Evolutionary conservation across 1,284 basidiomycete species (phyloP).

Genomic region (Boletus sp.): DNA sequence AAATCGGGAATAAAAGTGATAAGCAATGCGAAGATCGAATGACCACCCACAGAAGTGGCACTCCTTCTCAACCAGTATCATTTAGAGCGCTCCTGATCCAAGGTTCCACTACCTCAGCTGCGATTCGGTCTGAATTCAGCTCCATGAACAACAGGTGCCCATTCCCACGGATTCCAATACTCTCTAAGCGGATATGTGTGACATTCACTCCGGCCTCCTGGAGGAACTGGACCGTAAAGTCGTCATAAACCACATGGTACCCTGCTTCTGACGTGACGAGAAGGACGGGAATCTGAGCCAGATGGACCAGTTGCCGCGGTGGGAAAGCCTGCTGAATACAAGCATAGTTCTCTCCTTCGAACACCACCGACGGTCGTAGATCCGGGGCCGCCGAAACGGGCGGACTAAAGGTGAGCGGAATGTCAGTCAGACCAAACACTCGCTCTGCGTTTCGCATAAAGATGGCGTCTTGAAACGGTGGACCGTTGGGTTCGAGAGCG

Average conservation of each 20-base stretch:
- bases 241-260: conserved; percentile 48
- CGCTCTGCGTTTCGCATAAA: conserved; percentile 39
- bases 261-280: conserved; percentile 46
- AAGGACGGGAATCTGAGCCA: conserved; percentile 42
- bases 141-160: conserved; percentile 56
- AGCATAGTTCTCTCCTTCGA: conserved; percentile 33
- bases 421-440: conserved; percentile 42
- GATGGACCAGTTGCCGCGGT: conserved; percentile 39
- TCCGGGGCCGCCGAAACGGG: conserved; percentile 37
- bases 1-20: neutral
- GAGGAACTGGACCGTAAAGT: conserved; percentile 42
- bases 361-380: conserved; percentile 25
- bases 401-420: conserved; percentile 42
- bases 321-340: conserved; percentile 44
- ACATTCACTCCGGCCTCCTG: conserved; percentile 42
- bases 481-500: conserved; percentile 45
- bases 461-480: conserved; percentile 45
- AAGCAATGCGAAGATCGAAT: neutral
- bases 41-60: neutral
- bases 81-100: conserved; percentile 33
- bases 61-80: neutral
- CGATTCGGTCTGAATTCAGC: conserved; percentile 42
- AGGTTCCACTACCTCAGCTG: conserved; percentile 35
- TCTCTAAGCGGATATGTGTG: conserved; percentile 37
- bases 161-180: conserved; percentile 41